A percentile compares a stretch with the other conserved stretches of the same genome.
Evolutionary conservation across 2,329 filamentous ascomycete species (phyloP).

Genomic region (Aspergillus ibericus): DNA sequence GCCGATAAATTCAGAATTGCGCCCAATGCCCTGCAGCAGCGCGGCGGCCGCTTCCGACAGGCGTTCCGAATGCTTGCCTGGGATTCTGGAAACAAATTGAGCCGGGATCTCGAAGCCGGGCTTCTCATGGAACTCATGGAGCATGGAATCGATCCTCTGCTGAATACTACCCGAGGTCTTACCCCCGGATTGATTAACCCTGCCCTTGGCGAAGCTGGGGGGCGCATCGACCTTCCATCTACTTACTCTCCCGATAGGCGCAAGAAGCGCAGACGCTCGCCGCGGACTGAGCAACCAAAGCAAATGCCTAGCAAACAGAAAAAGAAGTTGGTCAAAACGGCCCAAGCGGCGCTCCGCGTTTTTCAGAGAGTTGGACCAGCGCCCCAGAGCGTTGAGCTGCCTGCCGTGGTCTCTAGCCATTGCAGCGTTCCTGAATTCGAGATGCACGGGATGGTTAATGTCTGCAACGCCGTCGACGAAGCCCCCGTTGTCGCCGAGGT

Average conservation of each 20-base stretch:
- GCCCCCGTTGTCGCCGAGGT: background rate
- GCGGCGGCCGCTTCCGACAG: slow-evolving; percentile 27
- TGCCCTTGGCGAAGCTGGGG: slow-evolving; percentile 19
- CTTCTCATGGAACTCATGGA: slow-evolving; percentile 10
- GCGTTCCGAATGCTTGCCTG: slow-evolving; percentile 28
- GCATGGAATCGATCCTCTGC: slow-evolving; percentile 7
- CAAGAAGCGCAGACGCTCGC: background rate
- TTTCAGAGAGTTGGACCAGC: background rate
- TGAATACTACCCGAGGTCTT: slow-evolving; percentile 24
- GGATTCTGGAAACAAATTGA: slow-evolving; percentile 26
- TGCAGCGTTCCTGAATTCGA: background rate
- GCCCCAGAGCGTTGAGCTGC: background rate
- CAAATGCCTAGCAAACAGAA: background rate
- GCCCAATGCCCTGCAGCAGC: slow-evolving; percentile 31
- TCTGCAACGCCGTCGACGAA: background rate
- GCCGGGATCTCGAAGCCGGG: slow-evolving; percentile 9
- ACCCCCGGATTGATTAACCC: slow-evolving; percentile 25
- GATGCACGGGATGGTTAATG: background rate
- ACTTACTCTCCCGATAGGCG: background rate
- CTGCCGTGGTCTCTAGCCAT: background rate
- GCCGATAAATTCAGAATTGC: slow-evolving; percentile 17
- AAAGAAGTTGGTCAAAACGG: background rate
- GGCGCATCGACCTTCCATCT: slow-evolving; percentile 18
- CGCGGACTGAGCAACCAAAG: background rate
- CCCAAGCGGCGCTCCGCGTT: background rate